These are phyloP conservation scores for Penicillium soppii DNA, from an alignment of 495 filamentous ascomycete species.

Conservation along the genomic window DNA sequence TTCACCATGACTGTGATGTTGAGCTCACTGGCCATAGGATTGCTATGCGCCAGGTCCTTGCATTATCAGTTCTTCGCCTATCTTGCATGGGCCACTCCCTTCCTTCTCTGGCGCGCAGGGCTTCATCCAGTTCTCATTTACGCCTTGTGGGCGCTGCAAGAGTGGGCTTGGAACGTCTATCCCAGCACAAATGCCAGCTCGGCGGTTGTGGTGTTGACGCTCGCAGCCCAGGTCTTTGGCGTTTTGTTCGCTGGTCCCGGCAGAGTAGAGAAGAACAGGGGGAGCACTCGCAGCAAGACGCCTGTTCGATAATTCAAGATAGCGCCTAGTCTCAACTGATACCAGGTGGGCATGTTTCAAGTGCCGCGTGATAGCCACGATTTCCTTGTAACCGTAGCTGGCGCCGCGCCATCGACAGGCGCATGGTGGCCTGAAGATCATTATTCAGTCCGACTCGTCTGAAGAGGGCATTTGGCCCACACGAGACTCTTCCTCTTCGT, in stretches of 20 bases:
- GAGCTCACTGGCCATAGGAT: conserved; percentile 75
- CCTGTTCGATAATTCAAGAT: conserved; percentile 22
- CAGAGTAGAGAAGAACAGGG: conserved; percentile 16
- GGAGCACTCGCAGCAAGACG: conserved; percentile 13
- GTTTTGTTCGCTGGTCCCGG: conserved; percentile 26
- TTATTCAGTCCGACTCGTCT: conserved; percentile 51
- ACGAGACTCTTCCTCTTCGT: conserved; percentile 73
- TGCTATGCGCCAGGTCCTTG: conserved; percentile 86
- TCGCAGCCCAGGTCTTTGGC: conserved; percentile 62
- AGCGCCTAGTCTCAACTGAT: conserved; percentile 1
- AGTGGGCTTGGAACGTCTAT: conserved; percentile 96
- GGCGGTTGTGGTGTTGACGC: conserved; percentile 66
- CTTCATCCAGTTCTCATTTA: conserved; percentile 72
- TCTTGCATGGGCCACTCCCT: conserved; percentile 88
- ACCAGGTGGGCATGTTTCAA: background rate
- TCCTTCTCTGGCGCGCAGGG: conserved; percentile 81
- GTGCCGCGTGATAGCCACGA: background rate
- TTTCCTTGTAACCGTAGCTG: background rate
- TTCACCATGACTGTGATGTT: conserved; percentile 80
- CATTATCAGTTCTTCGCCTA: conserved; percentile 99
- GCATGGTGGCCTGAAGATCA: background rate
- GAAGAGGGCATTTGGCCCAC: conserved; percentile 81
- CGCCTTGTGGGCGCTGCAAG: conserved; percentile 76
- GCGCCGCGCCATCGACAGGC: background rate
- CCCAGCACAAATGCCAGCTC: conserved; percentile 87